These are phyloP conservation scores for Tuber brumale DNA, from an alignment of 495 filamentous ascomycete species.

Conservation along the genomic window DNA sequence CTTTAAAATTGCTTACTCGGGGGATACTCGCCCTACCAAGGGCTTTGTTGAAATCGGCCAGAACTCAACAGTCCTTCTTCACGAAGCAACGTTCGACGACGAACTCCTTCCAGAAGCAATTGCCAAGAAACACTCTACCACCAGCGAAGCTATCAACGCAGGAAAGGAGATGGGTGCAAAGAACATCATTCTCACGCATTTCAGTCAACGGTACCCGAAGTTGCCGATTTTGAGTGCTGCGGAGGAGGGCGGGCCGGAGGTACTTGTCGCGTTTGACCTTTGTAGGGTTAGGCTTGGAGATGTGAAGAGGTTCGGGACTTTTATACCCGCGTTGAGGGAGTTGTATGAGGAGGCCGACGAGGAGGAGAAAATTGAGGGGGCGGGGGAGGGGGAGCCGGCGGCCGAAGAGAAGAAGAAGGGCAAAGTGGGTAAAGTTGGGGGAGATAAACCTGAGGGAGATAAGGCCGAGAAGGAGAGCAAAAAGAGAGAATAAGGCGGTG, in stretches of 20 bases:
- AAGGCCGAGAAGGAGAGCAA: constrained; percentile 32
- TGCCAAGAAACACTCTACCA: constrained; percentile 86
- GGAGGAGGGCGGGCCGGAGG: constrained; percentile 48
- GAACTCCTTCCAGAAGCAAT: constrained; percentile 67
- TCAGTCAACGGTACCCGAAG: constrained; percentile 93
- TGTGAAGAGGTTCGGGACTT: constrained; percentile 67
- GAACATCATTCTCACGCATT: constrained; percentile 79
- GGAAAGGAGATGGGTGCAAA: constrained; percentile 70
- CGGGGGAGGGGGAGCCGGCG: constrained; percentile 13
- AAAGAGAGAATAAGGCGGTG: constrained; percentile 23
- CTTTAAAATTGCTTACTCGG: constrained; percentile 85
- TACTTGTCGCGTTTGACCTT: constrained; percentile 80
- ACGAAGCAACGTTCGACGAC: constrained; percentile 94
- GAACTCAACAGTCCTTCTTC: constrained; percentile 73
- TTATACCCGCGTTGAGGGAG: constrained; percentile 63
- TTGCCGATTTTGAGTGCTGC: constrained; percentile 52
- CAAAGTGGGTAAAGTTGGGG: constrained; percentile 31
- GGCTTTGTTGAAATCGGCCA: constrained; percentile 63
- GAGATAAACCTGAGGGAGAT: constrained; percentile 25
- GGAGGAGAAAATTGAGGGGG: constrained; percentile 28
- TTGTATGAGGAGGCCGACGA: constrained; percentile 51
- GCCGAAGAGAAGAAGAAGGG: constrained; percentile 10
- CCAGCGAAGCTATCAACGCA: constrained; percentile 71
- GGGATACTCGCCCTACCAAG: constrained; percentile 76
- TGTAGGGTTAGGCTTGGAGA: constrained; percentile 79